Conservation (phyloP, 176 grass and related monocot genomes). For the Raddia guianensis region DNA sequence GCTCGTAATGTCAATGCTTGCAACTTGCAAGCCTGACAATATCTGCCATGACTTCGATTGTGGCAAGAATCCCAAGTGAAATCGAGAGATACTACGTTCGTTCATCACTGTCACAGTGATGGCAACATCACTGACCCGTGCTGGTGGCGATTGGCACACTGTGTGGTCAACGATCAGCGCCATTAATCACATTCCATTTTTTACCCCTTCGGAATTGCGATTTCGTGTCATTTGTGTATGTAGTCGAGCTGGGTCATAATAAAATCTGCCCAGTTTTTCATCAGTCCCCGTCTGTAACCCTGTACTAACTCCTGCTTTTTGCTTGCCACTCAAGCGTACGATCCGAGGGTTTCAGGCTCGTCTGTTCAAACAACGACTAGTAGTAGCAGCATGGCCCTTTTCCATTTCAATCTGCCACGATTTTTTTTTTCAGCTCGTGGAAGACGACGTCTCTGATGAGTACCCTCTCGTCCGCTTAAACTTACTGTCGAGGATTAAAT, state of each 20-base stretch:
- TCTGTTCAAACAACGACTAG: not conserved
- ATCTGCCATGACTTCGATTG: not conserved
- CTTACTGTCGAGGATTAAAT: no score
- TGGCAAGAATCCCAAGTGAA: constrained; percentile 13
- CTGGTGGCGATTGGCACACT: constrained; percentile 9
- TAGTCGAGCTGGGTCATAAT: not conserved
- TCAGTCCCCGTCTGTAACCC: not conserved
- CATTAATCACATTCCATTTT: not conserved
- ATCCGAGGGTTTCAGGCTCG: not conserved
- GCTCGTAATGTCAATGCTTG: not conserved
- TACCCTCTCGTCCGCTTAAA: no score
- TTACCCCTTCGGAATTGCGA: not conserved
- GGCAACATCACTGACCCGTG: no score
- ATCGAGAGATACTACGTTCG: not conserved
- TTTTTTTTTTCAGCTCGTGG: no score
- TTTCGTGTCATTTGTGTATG: not conserved
- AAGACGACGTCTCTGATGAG: no score
- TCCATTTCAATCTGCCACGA: no score
- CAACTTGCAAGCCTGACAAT: no score
- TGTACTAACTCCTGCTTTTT: not conserved
- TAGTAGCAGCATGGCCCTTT: not conserved
- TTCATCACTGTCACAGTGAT: not conserved
- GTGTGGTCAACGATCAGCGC: constrained; percentile 25
- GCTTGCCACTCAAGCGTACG: not conserved
- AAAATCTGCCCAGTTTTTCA: not conserved